These are phyloP conservation scores for Citeromyces hawaiiensis DNA, from an alignment of 1,139 yeast genomes.

Conservation along the genomic window DNA sequence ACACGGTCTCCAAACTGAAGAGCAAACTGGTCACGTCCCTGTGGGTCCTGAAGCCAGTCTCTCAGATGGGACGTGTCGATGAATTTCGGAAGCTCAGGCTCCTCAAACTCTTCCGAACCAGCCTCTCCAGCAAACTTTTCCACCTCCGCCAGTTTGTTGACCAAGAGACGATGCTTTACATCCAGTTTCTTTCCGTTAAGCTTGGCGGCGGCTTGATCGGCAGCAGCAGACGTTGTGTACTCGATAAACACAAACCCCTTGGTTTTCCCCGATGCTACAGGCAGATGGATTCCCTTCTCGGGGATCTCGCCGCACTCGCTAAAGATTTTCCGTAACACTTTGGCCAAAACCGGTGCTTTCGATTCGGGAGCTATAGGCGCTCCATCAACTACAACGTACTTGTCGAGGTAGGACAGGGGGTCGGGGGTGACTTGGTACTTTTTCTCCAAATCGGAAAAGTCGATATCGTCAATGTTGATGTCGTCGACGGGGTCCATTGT, in stretches of 20 bases:
- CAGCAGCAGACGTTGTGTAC: slow-evolving; percentile 54
- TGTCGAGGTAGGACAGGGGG: slow-evolving; percentile 53
- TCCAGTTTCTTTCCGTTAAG: slow-evolving; percentile 83
- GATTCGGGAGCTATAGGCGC: slow-evolving; percentile 91
- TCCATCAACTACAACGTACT: slow-evolving; percentile 83
- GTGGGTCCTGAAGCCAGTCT: slow-evolving; percentile 83
- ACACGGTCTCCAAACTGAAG: slow-evolving; percentile 73
- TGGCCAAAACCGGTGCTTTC: slow-evolving; percentile 72
- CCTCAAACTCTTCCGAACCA: slow-evolving; percentile 48
- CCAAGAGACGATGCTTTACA: slow-evolving; percentile 79
- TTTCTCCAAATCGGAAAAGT: slow-evolving; percentile 79
- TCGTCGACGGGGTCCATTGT: not conserved
- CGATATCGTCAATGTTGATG: slow-evolving; percentile 30
- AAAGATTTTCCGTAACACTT: slow-evolving; percentile 76
- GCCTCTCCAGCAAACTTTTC: slow-evolving; percentile 71
- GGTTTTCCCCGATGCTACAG: slow-evolving; percentile 67
- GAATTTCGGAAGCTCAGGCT: slow-evolving; percentile 61
- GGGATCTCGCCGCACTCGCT: slow-evolving; percentile 58
- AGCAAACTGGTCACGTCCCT: slow-evolving; percentile 84
- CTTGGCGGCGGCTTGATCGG: slow-evolving; percentile 66
- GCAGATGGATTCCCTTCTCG: slow-evolving; percentile 53
- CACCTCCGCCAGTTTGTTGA: slow-evolving; percentile 75
- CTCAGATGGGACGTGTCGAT: slow-evolving; percentile 69
- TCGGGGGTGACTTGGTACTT: slow-evolving; percentile 45
- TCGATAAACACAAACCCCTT: slow-evolving; percentile 86